Evolutionary conservation across 2,329 filamentous ascomycete genomes (phyloP).

Genomic region (Botrytis medusae): DNA sequence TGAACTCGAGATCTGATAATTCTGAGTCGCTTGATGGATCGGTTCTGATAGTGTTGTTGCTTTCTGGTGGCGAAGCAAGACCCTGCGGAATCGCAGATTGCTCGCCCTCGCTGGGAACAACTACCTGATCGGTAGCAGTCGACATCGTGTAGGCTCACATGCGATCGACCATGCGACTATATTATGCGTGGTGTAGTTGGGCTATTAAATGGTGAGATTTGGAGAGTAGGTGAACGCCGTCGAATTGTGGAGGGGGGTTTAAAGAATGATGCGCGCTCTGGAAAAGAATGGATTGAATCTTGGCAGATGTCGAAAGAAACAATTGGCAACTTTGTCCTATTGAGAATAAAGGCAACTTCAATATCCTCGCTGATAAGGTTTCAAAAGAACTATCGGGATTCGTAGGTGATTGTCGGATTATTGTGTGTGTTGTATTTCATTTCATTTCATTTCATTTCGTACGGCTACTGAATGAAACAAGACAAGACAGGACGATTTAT

Average conservation of each 20-base stretch:
- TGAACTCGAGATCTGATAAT: constrained; percentile 60
- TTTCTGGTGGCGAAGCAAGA: constrained; percentile 63
- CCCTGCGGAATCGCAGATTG: constrained; percentile 27
- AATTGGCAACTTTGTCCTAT: neutral
- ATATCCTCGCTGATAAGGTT: neutral
- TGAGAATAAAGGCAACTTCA: neutral
- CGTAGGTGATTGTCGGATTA: neutral
- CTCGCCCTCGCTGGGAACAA: constrained; percentile 28
- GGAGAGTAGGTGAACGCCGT: constrained; percentile 16
- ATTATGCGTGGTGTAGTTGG: neutral
- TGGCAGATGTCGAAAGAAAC: constrained; percentile 12
- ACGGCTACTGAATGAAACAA: neutral
- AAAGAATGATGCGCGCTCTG: constrained; percentile 17
- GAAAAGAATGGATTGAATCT: constrained; percentile 9
- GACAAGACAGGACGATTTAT: constrained; percentile 3
- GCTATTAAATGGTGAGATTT: neutral
- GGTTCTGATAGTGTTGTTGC: constrained; percentile 59
- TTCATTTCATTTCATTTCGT: neutral
- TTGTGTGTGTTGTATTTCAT: neutral
- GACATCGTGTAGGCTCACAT: constrained; percentile 36
- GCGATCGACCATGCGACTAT: constrained; percentile 28
- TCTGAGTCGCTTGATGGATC: constrained; percentile 60
- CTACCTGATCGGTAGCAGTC: constrained; percentile 32
- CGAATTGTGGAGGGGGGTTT: constrained; percentile 17
- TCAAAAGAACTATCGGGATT: neutral